Evolutionary conservation across 2,329 filamentous ascomycete species (phyloP).

Genomic region (Hymenoscyphus salicellus): DNA sequence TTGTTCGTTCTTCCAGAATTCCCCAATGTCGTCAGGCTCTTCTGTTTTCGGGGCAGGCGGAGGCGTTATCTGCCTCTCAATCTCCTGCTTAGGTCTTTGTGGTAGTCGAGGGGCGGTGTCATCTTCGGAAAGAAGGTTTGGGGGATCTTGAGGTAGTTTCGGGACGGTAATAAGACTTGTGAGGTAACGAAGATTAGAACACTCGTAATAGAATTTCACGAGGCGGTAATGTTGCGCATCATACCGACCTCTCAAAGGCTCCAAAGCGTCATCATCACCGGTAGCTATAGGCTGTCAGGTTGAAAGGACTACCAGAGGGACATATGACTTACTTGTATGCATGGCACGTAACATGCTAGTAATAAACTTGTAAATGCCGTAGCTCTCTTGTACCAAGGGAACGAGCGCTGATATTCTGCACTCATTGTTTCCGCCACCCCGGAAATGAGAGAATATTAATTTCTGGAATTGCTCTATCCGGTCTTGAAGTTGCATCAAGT

Average conservation of each 20-base stretch:
- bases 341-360: slow-evolving; percentile 99
- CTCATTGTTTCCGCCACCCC: slow-evolving; percentile 87
- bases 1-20: slow-evolving; percentile 96
- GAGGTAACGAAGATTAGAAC: slow-evolving; percentile 92
- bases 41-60: slow-evolving; percentile 65
- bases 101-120: slow-evolving; percentile 81
- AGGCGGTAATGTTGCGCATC: slow-evolving; percentile 95
- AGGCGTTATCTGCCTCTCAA: slow-evolving; percentile 65
- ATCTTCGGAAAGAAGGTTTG: slow-evolving; percentile 82
- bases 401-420: slow-evolving; percentile 93
- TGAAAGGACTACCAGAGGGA: not conserved
- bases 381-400: slow-evolving; percentile 92
- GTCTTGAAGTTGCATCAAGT: slow-evolving; percentile 94
- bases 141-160: slow-evolving; percentile 90
- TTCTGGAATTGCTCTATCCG: slow-evolving; percentile 99
- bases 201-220: slow-evolving; percentile 98
- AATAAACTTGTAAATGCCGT: slow-evolving; percentile 99
- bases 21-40: slow-evolving; percentile 91
- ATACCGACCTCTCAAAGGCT: slow-evolving; percentile 83
- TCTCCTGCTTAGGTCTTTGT: slow-evolving; percentile 73
- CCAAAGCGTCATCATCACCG: slow-evolving; percentile 87
- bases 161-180: slow-evolving; percentile 95
- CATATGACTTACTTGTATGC: slow-evolving; percentile 74
- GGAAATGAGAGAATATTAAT: slow-evolving; percentile 95
- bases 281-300: slow-evolving; percentile 56